Evolutionary conservation across 305 asterid species (phyloP), one percentile per base, ranked within the genome.

Genomic region (Nicotiana rustica): DNA sequence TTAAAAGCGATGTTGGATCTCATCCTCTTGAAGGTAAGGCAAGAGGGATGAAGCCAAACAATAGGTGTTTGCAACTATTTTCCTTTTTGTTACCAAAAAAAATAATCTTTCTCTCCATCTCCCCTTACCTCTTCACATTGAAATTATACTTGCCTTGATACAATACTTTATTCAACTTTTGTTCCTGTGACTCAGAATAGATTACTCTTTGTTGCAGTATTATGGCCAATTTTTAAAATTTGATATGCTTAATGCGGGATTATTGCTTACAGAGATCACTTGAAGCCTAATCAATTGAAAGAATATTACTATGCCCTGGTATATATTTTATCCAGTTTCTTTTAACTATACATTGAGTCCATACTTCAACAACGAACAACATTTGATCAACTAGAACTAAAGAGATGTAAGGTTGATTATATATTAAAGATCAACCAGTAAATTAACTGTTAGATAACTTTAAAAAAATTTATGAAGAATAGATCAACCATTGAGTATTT

Each of bases 231-330:
- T 25, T 25, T 25, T 25, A 25, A 25, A 25, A 25, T 70, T 57
- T 78, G 19, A 62, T 66, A 18, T 57, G 21, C 2, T 87, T 68
- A 76, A 84, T 82, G 85, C 88, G 94, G 99, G 93, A 94, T 98
- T 80, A 82, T 94, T 57, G 97, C 93, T 82, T 96, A 94, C 94
- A 96, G 93, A 91, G 97, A 98, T 82, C 99, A 93, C 89, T 83
- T 96, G 90, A 96, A 94, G 88, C 97, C 25, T 85, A 87, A 82
- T 25, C 98, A 96, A 86, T 87, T 96, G 92, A 91, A 89, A 84
- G 96, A 88, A 4, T 96, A 96, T 90, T 93, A 92, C 88, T 86
- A 89, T 83, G 96, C 99, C 95, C 94, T 94, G 99, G 99, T 96
- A 96, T 94, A 86, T 92, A 88, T 91, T 88, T 93, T 90, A 88